Conservation (phyloP, 352 stramenopile genomes). For the Globisporangium rhizosaccharum region DNA sequence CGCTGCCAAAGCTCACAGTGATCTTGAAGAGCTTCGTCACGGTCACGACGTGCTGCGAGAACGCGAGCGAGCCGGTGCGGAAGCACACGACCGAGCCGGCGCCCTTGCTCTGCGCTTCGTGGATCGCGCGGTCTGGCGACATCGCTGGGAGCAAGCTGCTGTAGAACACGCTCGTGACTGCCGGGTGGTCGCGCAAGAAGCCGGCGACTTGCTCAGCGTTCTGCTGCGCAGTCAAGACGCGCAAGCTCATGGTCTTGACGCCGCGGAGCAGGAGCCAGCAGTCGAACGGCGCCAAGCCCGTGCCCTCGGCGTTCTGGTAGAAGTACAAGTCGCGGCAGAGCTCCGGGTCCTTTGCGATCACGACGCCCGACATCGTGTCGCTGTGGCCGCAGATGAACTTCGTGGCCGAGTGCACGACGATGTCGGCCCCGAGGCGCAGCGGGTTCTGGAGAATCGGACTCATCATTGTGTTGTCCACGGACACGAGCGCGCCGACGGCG, state of each 20-base stretch:
- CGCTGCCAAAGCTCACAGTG: slow-evolving; percentile 90
- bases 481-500: slow-evolving; percentile 69
- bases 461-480: slow-evolving; percentile 97
- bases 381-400: slow-evolving; percentile 98
- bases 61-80: slow-evolving; percentile 75
- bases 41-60: slow-evolving; percentile 88
- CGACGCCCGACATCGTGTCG: slow-evolving; percentile 93
- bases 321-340: slow-evolving; percentile 85
- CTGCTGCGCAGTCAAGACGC: slow-evolving; percentile 74
- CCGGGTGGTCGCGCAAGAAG: slow-evolving; percentile 82
- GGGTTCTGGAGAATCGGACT: slow-evolving; percentile 95
- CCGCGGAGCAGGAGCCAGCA: slow-evolving; percentile 87
- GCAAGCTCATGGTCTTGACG: slow-evolving; percentile 87
- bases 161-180: slow-evolving; percentile 90
- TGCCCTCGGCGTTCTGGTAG: slow-evolving; percentile 88
- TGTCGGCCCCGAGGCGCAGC: slow-evolving; percentile 91
- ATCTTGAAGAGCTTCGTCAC: slow-evolving; percentile 94
- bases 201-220: slow-evolving; percentile 89
- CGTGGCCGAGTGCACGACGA: slow-evolving; percentile 95
- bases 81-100: slow-evolving; percentile 90
- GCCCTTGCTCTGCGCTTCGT: slow-evolving; percentile 81
- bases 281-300: slow-evolving; percentile 87
- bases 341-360: slow-evolving; percentile 83
- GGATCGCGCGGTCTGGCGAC: slow-evolving; percentile 69
- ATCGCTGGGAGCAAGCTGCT: slow-evolving; percentile 74